Percentiles rank a stretch among this genome's conserved stretches.
Evolutionary conservation across 2,329 filamentous ascomycete species (phyloP).

Genomic region (Phoma sp.): DNA sequence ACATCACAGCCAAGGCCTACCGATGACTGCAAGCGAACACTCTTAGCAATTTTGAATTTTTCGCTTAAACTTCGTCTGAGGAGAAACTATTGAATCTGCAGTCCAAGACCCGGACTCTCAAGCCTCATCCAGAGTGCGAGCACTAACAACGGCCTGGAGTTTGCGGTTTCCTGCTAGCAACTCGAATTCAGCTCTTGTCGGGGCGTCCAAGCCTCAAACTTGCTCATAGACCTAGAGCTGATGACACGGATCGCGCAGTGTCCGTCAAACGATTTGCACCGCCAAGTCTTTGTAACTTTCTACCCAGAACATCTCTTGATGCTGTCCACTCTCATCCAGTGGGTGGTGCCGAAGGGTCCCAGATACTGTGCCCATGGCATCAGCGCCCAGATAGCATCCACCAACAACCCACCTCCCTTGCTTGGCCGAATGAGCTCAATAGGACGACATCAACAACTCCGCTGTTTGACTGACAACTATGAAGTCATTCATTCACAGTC

Average conservation of each 20-base stretch:
- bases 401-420: too few relatives aligned
- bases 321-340: not conserved
- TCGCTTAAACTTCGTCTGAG: too few relatives aligned
- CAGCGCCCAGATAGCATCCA: too few relatives aligned
- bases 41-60: not conserved
- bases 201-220: not conserved
- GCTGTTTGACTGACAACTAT: not conserved
- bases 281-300: too few relatives aligned
- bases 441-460: not conserved
- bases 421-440: too few relatives aligned
- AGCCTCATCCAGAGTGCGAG: not conserved
- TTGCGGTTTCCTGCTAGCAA: not conserved
- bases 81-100: constrained; percentile 12
- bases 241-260: not conserved
- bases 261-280: not conserved
- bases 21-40: not conserved
- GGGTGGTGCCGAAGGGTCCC: too few relatives aligned
- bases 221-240: not conserved
- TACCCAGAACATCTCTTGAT: too few relatives aligned
- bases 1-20: not conserved
- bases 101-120: not conserved
- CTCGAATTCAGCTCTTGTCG: not conserved
- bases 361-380: too few relatives aligned
- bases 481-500: not conserved
- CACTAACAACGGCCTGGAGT: not conserved